Conservation (phyloP, 352 stramenopile species). For the Phytophthora nicotianae region DNA sequence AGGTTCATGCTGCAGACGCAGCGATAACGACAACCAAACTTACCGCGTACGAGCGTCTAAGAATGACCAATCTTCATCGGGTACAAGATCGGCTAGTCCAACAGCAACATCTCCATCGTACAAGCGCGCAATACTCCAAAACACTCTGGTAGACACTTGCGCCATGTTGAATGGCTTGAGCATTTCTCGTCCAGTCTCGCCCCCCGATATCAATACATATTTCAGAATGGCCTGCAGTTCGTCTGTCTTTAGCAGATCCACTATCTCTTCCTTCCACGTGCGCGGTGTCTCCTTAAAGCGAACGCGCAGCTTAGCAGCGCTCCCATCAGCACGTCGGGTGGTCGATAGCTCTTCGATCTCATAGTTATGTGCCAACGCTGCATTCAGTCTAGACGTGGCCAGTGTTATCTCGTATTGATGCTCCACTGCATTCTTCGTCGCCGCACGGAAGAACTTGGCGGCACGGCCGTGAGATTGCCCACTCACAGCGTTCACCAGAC, state of each 20-base stretch:
- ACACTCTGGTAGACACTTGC: conserved; percentile 80
- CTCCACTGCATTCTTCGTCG: conserved; percentile 77
- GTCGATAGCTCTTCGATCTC: conserved; percentile 51
- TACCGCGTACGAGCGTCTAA: conserved; percentile 76
- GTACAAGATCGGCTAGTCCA: conserved; percentile 68
- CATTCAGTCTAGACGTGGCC: conserved; percentile 75
- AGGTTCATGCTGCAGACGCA: neutral
- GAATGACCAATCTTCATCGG: conserved; percentile 86
- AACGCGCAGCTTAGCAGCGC: conserved; percentile 56
- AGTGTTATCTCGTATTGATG: conserved; percentile 82
- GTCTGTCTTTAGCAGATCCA: conserved; percentile 65
- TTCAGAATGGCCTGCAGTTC: conserved; percentile 81
- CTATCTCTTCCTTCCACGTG: conserved; percentile 84
- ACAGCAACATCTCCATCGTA: conserved; percentile 76
- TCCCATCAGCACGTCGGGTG: conserved; percentile 27
- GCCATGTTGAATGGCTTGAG: conserved; percentile 93
- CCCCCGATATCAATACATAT: conserved; percentile 81
- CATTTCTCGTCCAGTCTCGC: conserved; percentile 84
- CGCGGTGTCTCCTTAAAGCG: conserved; percentile 81
- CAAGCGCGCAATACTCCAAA: conserved; percentile 84
- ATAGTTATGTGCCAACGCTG: conserved; percentile 65
- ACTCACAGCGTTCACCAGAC: conserved; percentile 70
- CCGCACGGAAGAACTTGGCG: conserved; percentile 81
- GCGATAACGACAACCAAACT: neutral
- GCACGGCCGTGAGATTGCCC: conserved; percentile 53